These are phyloP conservation scores for Tetratostichococcus sp. DNA, from an alignment of 139 green algal genomes.

Conservation along the genomic window DNA sequence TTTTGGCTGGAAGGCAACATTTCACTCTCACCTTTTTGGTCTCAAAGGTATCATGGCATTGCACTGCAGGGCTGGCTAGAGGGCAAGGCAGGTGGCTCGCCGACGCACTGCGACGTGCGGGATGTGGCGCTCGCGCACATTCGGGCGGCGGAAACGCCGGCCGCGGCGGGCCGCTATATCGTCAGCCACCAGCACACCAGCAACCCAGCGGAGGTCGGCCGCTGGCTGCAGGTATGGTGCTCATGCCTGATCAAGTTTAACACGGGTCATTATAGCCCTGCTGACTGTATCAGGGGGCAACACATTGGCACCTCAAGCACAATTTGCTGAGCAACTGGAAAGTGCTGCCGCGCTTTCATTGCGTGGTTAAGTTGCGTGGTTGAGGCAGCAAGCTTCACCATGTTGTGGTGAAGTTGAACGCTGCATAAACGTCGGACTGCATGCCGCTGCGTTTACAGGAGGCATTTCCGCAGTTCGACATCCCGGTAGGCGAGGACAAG, in stretches of 20 bases:
- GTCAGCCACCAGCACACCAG: slow-evolving; percentile 17
- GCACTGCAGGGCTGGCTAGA: slow-evolving; percentile 28
- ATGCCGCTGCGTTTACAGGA: slow-evolving; percentile 11
- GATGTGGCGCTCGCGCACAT: slow-evolving; percentile 49
- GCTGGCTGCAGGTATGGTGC: slow-evolving; percentile 20
- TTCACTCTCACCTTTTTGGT: neutral
- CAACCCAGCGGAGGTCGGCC: slow-evolving; percentile 5
- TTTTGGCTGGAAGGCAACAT: neutral
- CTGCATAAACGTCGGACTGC: too few species aligned
- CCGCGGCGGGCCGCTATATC: slow-evolving; percentile 43
- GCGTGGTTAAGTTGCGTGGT: neutral
- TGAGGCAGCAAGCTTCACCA: too few species aligned
- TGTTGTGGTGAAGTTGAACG: too few species aligned
- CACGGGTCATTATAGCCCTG: neutral
- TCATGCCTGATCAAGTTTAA: neutral
- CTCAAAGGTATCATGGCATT: neutral
- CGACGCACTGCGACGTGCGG: slow-evolving; percentile 43
- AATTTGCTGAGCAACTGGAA: too few species aligned
- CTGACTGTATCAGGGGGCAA: neutral
- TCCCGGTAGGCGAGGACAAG: slow-evolving; percentile 3
- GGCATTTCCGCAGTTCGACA: slow-evolving; percentile 24
- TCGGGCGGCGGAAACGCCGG: slow-evolving; percentile 25
- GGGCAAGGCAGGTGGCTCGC: slow-evolving; percentile 13
- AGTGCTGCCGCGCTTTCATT: neutral
- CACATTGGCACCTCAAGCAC: neutral